Base-by-base conservation (phyloP, 2,329 filamentous ascomycete species). In the Iodosphaeria phyllophila region DNA sequence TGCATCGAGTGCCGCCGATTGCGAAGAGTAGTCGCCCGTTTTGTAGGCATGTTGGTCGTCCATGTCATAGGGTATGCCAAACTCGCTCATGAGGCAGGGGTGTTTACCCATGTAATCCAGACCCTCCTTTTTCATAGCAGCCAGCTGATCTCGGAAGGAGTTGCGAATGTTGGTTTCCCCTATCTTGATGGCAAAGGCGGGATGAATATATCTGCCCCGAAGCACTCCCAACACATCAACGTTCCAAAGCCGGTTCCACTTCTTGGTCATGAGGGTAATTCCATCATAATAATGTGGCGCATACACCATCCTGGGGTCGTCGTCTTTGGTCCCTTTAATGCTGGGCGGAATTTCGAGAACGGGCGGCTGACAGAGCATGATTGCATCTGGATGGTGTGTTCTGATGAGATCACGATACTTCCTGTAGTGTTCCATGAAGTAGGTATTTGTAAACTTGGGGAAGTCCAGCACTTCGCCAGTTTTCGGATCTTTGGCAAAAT, bases 41-140 rank as follows among this genome's bases (percentile, higher is more conserved):
- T 82, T 79, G 52, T 98, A 98, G 1, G 89, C 89, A 41, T 89
- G 63, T 50, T 92, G 84, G 35, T 92, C 74, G 42, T 98, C 86
- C 91, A 98, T 95, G 44, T 98, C 89, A 44, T 92, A 98, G 0
- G 89, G 89, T 30, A 98, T 93, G 6, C 89, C 89, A 40, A 95
- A 95, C 44, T 98, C 89, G 1, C 82, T 91, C 47, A 93, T 70
- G 4, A 98, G 52, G 37, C 83, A 82, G 0, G 89, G 89, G 38
- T 91, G 84, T 13, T 77, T 70, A 12, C 89, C 89, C 58, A 83
- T 80, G 30, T 82, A 72, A 28, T 92, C 75, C n/a, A 76, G 52
- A 1, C 86, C 91, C 49, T 98, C 89, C 35, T 91, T 64, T 24
- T 73, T 65, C 26, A 98, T 76, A 1, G 74, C 75, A 5, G 69